Percentiles rank a stretch among this genome's conserved stretches.
Evolutionary conservation across 192 early-diverging fungal genomes (phyloP).

Genomic region (Podila epigama): DNA sequence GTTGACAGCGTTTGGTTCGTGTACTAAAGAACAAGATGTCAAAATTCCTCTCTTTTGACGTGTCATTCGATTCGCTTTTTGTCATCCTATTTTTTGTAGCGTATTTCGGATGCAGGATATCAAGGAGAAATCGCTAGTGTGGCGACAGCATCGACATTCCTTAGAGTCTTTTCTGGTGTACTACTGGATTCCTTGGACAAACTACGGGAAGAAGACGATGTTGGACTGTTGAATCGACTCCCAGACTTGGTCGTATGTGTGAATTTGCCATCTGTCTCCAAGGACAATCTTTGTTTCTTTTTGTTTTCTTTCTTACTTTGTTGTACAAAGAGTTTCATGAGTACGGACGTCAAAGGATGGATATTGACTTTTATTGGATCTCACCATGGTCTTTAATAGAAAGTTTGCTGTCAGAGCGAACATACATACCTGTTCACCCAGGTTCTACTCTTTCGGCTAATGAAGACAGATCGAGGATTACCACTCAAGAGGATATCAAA

Average conservation of each 20-base stretch:
- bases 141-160: constrained; percentile 70
- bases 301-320: neutral
- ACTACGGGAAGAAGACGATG: constrained; percentile 63
- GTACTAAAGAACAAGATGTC: no score
- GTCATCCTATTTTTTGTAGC: constrained; percentile 25
- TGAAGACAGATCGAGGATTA: constrained; percentile 49
- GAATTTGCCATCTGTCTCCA: neutral
- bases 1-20: no score
- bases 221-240: constrained; percentile 61
- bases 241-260: constrained; percentile 62
- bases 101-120: constrained; percentile 69
- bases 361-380: no score
- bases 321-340: no score
- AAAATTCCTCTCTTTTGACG: no score
- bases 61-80: no score
- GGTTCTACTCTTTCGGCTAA: constrained; percentile 49
- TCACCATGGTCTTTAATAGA: no score
- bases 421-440: constrained; percentile 65
- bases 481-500: constrained; percentile 55
- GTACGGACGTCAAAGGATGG: no score
- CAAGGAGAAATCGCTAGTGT: constrained; percentile 71
- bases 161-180: constrained; percentile 70
- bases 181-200: constrained; percentile 68
- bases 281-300: no score
- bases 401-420: constrained; percentile 61